Base-by-base conservation (phyloP, 176 grass and related monocot genomes). In the Miscanthus lutarioriparius region DNA sequence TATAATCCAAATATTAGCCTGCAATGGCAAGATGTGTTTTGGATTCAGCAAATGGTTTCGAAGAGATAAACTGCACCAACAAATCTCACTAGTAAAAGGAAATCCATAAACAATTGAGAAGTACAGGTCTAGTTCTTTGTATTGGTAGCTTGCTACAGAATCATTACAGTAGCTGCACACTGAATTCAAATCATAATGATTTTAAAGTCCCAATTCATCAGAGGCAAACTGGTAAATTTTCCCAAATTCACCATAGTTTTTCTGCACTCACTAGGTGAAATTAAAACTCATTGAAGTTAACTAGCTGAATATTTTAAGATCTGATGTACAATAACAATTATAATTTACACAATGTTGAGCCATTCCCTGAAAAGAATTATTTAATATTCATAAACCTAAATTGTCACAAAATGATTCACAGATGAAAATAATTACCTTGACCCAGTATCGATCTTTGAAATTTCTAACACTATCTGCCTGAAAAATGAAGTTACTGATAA, bases 1-100 rank as follows among this genome's bases (percentile, higher is more conserved):
- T 75, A 93, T 90, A 75, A 95, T 95, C 93, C 96, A 98, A 65
- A 98, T 70, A 95, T 95, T 95, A 53, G 93, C 96, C 96, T 98
- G 96, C 85, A 89, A 69, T 44, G 35, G 64, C 15, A 84, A 91
- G 64, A 77, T 65, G 64, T 77, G 66, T 9, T 45, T 3, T 59
- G 26, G 49, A 81, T 65, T 87, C 76, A 87, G 70, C 47, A 70
- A 76, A 87, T 17, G 8, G 19, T 70, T 72, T 87, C 7, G 8
- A 72, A 65, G 1, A 45, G 37, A 65, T 59, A 37, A 83, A 83
- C 8, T 39, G 22, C 26, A 82, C 40, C 25, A 68, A 47, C 7
- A 56, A 64, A 82, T 2, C 37, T 77, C 39, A 35, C 26, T 35
- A 67, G 70, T 28, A 10, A 82, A 82, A 32, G 17, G 23, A 78